Percentiles rank a stretch among this genome's conserved stretches.
phyloP scores from a whole-genome alignment of 148 eudicot genomes.

The Rhododendron ovatum region DNA sequence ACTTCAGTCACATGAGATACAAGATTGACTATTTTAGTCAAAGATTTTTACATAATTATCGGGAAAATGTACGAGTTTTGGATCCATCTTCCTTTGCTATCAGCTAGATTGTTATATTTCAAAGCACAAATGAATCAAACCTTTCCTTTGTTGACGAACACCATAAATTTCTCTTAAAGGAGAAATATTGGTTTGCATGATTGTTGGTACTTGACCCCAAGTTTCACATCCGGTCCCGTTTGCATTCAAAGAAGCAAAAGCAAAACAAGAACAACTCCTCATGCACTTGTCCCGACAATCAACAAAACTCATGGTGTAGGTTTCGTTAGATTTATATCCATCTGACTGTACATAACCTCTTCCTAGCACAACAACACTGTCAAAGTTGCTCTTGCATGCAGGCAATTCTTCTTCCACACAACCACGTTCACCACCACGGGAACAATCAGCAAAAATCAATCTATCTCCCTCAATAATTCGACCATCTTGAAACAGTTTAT shows the following conservation, averaged over 20 bases:
- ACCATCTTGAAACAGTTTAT: neutral
- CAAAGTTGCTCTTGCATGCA: neutral
- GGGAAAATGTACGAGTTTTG: neutral
- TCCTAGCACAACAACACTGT: neutral
- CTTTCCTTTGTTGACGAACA: neutral
- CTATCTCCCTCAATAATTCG: neutral
- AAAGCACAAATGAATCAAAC: neutral
- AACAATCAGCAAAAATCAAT: neutral
- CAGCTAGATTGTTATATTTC: neutral
- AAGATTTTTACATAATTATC: too few relatives aligned
- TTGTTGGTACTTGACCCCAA: neutral
- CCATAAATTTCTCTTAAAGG: neutral
- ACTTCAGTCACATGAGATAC: too few relatives aligned
- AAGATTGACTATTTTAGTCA: too few relatives aligned
- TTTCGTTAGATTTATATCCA: neutral
- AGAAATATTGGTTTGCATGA: neutral
- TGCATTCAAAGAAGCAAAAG: neutral
- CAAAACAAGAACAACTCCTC: neutral
- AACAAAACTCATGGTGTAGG: neutral
- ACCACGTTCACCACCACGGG: neutral
- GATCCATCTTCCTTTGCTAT: neutral
- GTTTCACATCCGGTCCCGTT: neutral
- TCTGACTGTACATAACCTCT: neutral
- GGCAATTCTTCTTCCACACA: neutral
- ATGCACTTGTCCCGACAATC: neutral